Evolutionary conservation across 1,284 basidiomycete species (phyloP).

Genomic region (Cryptococcus sp.): DNA sequence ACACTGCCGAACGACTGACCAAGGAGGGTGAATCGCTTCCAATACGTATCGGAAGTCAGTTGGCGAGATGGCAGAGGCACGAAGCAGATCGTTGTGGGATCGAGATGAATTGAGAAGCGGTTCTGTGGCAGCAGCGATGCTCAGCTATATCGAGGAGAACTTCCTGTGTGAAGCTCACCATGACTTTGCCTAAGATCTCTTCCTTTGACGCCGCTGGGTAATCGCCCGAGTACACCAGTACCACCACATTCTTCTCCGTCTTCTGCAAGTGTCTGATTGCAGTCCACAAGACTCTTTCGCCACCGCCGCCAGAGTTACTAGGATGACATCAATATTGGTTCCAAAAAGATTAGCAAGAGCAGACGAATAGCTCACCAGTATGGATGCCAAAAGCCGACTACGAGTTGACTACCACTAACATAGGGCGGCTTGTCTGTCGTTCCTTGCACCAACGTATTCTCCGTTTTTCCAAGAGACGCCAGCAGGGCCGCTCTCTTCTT

Average conservation of each 20-base stretch:
- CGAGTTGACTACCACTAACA: conserved; percentile 32
- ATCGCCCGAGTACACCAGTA: conserved; percentile 89
- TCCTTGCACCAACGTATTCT: conserved; percentile 34
- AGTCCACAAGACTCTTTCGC: conserved; percentile 94
- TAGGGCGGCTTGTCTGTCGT: conserved; percentile 33
- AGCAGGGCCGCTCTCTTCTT: conserved; percentile 31
- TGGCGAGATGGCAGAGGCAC: conserved; percentile 71
- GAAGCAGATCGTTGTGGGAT: conserved; percentile 69
- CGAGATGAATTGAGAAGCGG: conserved; percentile 78
- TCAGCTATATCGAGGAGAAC: neutral
- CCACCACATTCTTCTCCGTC: conserved; percentile 69
- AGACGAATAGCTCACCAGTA: conserved; percentile 70
- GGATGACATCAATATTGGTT: neutral
- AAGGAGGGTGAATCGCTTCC: conserved; percentile 85
- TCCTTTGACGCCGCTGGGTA: conserved; percentile 70
- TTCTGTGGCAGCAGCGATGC: conserved; percentile 56
- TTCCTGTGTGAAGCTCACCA: conserved; percentile 59
- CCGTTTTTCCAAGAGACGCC: conserved; percentile 34
- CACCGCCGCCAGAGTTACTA: conserved; percentile 96
- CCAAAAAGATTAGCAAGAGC: neutral
- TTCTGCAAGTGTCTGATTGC: conserved; percentile 79
- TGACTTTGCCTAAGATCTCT: conserved; percentile 77
- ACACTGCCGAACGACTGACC: conserved; percentile 90
- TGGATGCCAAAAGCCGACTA: conserved; percentile 91
- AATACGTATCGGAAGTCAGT: conserved; percentile 78